Percentiles rank a stretch among this genome's conserved stretches.
Evolutionary conservation across 768 basidiomycete genomes (phyloP).

Genomic region (Phylloporus rhodoxanthus): DNA sequence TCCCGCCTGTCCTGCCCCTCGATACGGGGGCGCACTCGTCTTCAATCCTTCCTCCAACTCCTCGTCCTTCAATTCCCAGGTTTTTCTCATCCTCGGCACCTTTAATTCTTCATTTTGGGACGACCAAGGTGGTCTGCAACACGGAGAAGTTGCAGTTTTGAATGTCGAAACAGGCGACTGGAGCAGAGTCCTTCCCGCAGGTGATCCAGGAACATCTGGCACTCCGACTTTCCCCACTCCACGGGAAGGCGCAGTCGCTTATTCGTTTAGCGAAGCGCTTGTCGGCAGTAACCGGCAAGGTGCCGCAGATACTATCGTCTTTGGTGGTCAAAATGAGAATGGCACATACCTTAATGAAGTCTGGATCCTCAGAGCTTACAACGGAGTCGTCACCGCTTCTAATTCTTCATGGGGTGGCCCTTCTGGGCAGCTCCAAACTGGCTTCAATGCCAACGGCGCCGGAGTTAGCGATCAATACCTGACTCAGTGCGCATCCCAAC

Average conservation of each 20-base stretch:
- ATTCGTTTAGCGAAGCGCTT: slow-evolving; percentile 49
- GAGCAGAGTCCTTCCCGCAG: slow-evolving; percentile 70
- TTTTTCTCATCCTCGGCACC: slow-evolving; percentile 63
- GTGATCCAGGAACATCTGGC: slow-evolving; percentile 53
- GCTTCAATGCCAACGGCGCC: slow-evolving; percentile 57
- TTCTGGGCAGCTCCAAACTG: slow-evolving; percentile 54
- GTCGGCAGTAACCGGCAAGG: slow-evolving; percentile 46
- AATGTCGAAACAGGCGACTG: slow-evolving; percentile 57
- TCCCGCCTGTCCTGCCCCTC: slow-evolving; percentile 57
- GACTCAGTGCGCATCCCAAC: slow-evolving; percentile 49
- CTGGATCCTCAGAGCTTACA: slow-evolving; percentile 74
- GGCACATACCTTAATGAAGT: slow-evolving; percentile 69
- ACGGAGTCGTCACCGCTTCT: slow-evolving; percentile 51
- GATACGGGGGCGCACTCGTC: slow-evolving; percentile 52
- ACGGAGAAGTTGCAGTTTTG: slow-evolving; percentile 71
- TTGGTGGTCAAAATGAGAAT: slow-evolving; percentile 64
- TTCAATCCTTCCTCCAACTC: slow-evolving; percentile 46
- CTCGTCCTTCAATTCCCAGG: slow-evolving; percentile 54
- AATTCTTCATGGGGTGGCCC: slow-evolving; percentile 62
- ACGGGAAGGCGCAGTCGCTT: slow-evolving; percentile 63
- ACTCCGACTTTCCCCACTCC: slow-evolving; percentile 52
- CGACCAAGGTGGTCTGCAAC: slow-evolving; percentile 52
- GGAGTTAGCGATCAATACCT: slow-evolving; percentile 62
- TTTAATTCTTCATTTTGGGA: slow-evolving; percentile 62
- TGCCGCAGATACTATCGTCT: slow-evolving; percentile 68